Conservation (phyloP, 1,284 basidiomycete genomes). For the Phenoliferia sp. region DNA sequence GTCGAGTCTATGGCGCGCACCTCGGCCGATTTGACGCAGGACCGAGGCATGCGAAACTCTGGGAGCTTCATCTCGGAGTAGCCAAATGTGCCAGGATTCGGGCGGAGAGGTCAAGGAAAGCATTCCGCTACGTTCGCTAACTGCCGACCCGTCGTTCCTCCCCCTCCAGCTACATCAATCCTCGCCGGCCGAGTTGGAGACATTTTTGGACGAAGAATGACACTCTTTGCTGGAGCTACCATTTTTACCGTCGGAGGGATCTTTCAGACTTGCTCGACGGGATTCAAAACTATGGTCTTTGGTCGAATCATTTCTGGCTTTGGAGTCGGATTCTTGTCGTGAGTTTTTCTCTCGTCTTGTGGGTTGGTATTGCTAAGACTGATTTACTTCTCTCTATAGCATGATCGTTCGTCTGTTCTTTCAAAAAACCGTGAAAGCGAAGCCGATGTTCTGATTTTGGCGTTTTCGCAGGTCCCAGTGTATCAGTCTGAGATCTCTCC, state of each 20-base stretch:
- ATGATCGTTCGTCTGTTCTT: not conserved
- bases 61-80: no score
- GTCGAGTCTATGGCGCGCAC: no score
- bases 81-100: no score
- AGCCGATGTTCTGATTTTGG: not conserved
- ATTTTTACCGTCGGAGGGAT: slow-evolving; percentile 85
- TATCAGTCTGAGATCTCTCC: slow-evolving; percentile 97
- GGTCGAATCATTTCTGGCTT: slow-evolving; percentile 85
- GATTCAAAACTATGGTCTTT: slow-evolving; percentile 79
- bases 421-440: not conserved
- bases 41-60: no score
- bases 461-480: slow-evolving; percentile 63
- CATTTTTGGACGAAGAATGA: slow-evolving; percentile 76
- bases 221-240: slow-evolving; percentile 78
- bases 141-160: not conserved
- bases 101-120: no score
- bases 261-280: slow-evolving; percentile 80
- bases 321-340: slow-evolving; percentile 90
- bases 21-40: no score
- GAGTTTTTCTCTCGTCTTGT: slow-evolving; percentile 41
- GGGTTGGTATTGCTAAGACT: not conserved
- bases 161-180: slow-evolving; percentile 69
- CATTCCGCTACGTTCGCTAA: not conserved
- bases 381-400: not conserved
- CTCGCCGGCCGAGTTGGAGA: slow-evolving; percentile 85